A percentile compares a stretch with the other conserved stretches of the same genome.
Evolutionary conservation across 352 stramenopile species (phyloP).

Genomic region (Globisporangium recalcitrans): DNA sequence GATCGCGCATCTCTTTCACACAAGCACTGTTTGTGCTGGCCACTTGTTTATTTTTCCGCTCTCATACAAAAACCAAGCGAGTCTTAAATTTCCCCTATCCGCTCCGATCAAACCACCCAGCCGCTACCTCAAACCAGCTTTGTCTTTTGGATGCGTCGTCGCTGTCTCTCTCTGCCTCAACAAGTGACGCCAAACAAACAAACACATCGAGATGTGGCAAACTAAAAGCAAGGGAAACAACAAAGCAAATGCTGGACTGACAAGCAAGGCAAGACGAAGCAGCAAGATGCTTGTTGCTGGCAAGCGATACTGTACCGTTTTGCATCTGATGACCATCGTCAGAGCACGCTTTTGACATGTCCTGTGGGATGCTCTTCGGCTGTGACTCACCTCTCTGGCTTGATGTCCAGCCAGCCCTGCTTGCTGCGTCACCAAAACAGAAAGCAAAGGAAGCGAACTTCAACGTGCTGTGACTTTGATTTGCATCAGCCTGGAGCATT

Average conservation of each 20-base stretch:
- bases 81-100: neutral
- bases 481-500: neutral
- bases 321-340: neutral
- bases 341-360: neutral
- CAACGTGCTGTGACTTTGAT: neutral
- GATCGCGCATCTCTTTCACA: slow-evolving; percentile 3
- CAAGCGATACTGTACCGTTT: too few species aligned
- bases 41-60: neutral
- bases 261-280: neutral
- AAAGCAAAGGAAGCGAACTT: neutral
- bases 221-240: neutral
- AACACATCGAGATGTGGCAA: neutral
- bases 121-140: neutral
- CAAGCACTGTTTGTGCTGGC: neutral
- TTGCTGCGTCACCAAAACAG: neutral
- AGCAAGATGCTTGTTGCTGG: too few species aligned
- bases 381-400: neutral
- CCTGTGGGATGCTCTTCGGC: neutral
- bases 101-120: neutral
- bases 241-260: neutral
- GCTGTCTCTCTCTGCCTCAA: neutral
- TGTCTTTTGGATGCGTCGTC: neutral
- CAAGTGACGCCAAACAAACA: neutral
- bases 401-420: neutral
- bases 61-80: neutral